Conservation (phyloP, 257 asterid species). For the Nicotiana obtusifolia region DNA sequence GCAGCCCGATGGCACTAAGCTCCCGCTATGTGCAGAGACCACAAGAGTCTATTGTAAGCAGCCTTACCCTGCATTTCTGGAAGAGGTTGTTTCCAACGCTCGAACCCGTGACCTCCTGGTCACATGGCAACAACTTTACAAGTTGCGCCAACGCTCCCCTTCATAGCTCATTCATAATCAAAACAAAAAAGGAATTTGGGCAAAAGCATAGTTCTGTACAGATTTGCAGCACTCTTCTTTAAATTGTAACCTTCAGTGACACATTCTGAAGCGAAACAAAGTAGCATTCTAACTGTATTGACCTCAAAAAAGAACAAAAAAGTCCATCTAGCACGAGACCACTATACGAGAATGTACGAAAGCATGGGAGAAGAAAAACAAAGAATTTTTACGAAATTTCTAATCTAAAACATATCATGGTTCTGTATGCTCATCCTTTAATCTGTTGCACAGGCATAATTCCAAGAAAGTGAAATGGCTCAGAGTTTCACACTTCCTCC, state of each 20-base stretch:
- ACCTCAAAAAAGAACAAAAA: not conserved
- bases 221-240: not conserved
- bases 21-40: no score
- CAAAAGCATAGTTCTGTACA: not conserved
- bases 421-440: not conserved
- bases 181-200: not conserved
- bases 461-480: not conserved
- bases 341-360: not conserved
- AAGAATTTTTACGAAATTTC: not conserved
- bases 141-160: no score
- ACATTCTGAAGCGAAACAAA: not conserved
- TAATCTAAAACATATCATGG: not conserved
- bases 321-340: not conserved
- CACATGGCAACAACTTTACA: no score
- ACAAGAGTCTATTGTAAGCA: no score
- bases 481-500: constrained; percentile 12
- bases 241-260: constrained; percentile 6
- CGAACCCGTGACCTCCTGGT: no score
- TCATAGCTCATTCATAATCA: not conserved
- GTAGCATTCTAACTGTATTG: not conserved
- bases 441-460: not conserved
- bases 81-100: no score
- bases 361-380: not conserved
- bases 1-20: no score
- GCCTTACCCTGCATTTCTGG: no score